Base-by-base conservation (phyloP, 805 yeast species). In the Sugiyamaella americana region DNA sequence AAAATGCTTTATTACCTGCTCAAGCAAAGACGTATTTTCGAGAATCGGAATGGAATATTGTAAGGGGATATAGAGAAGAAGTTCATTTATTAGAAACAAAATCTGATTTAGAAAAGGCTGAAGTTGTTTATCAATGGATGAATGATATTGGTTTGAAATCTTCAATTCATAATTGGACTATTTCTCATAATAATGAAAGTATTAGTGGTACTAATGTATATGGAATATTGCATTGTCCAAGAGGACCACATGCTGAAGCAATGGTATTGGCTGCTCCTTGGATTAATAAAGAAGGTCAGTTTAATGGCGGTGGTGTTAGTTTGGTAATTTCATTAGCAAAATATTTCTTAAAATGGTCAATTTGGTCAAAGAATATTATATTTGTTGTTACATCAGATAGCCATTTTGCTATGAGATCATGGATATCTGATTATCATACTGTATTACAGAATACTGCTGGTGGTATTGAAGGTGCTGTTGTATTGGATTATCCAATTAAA, bases 201-300 rank as follows among this genome's bases (percentile, higher is more conserved):
- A 51, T 52, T 22, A 51, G 55, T 5, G 77, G 78, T 17, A 68
- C 70, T 24, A 75, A 74, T 39, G 68, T 86, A 32, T 93, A 91
- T 62, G 95, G 87, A 0, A 77, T 89, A 3, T 74, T 85, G 65
- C 95, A 87, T 60, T 93, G 96, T 0, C 95, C 98, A 5, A 71
- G 96, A 51, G 97, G 97, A 22, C 98, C 91, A 58, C 93, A 89
- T 50, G 88, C 98, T 1, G 98, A 93, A 64, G 87, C 97, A 0
- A 82, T 93, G 78, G 94, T 89, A 1, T 63, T 93, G 39, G 84
- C 82, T 5, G 87, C 93, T 5, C 97, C 98, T 0, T 93, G 96
- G 91, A 63, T 59, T 41, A 86, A 85, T 45, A 66, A 79, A 4
- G 85, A 80, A 41, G 78, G 76, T 2, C 71, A 73, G 44, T 71